Conservation (phyloP, 108 stramenopile genomes). For the Skeletonema grethae region DNA sequence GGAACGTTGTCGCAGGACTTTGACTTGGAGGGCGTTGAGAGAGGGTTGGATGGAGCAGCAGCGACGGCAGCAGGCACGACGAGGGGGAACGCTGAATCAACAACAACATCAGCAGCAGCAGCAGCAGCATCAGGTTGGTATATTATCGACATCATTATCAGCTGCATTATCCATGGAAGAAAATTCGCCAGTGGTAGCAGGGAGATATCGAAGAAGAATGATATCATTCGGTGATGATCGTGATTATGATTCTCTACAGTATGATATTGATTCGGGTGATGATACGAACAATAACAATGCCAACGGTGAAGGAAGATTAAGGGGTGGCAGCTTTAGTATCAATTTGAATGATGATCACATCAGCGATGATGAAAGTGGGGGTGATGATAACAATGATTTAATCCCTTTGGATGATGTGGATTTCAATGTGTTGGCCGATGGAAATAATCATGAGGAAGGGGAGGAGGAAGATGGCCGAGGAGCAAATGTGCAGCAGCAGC, state of each 20-base stretch:
- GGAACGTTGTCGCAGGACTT: conserved; percentile 48
- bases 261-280: conserved; percentile 13
- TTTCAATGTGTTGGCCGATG: conserved; percentile 17
- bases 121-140: background rate
- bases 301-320: background rate
- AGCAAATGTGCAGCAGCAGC: conserved; percentile 7
- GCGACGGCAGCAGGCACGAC: too few species aligned
- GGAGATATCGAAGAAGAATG: conserved; percentile 12
- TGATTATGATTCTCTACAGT: conserved; percentile 29
- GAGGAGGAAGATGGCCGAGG: background rate
- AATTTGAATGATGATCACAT: conserved; percentile 13
- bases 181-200: background rate
- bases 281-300: background rate
- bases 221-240: conserved; percentile 43
- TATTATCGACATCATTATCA: conserved; percentile 1
- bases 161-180: background rate
- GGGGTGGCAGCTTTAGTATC: conserved; percentile 35
- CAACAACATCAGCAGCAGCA: too few species aligned
- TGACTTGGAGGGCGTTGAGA: conserved; percentile 25
- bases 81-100: background rate
- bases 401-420: conserved; percentile 35
- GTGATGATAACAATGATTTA: conserved; percentile 18
- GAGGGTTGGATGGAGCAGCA: conserved; percentile 12
- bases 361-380: conserved; percentile 28
- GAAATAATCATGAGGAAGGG: background rate